phyloP scores from a whole-genome alignment of 495 filamentous ascomycete species.

The Tuber calosporum region DNA sequence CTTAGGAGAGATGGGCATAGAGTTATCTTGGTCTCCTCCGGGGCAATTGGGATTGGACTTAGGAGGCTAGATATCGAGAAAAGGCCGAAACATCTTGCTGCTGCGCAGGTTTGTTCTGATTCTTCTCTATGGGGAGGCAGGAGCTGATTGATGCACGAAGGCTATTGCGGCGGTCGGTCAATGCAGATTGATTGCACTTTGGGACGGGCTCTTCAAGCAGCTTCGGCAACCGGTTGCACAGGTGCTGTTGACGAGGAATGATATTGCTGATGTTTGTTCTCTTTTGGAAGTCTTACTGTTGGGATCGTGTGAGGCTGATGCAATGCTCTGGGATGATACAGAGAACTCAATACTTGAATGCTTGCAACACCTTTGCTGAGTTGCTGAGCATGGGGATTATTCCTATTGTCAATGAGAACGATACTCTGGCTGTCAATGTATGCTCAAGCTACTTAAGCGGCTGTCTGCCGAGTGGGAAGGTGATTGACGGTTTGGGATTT shows the following conservation, averaged over 20 bases:
- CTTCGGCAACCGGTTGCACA: conserved; percentile 85
- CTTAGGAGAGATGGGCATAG: conserved; percentile 84
- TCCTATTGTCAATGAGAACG: conserved; percentile 97
- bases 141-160: conserved; percentile 43
- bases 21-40: conserved; percentile 92
- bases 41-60: conserved; percentile 88
- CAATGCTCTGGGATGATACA: conserved; percentile 40
- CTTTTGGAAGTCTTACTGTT: not conserved
- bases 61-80: conserved; percentile 82
- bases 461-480: not conserved
- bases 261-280: conserved; percentile 77
- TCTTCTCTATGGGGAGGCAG: not conserved
- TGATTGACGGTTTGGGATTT: conserved; percentile 16
- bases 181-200: conserved; percentile 88
- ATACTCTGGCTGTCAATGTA: conserved; percentile 85
- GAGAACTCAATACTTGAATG: conserved; percentile 92
- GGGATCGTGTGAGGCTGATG: conserved; percentile 23
- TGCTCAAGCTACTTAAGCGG: conserved; percentile 9
- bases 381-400: conserved; percentile 92
- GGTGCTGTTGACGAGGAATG: conserved; percentile 89
- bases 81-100: conserved; percentile 77
- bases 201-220: conserved; percentile 86
- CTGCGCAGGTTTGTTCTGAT: conserved; percentile 57
- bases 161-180: conserved; percentile 94
- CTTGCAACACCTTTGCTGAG: conserved; percentile 85